Evolutionary conservation across 257 asterid genomes (phyloP), one percentile per base, ranked within the genome.

Genomic region (Ligustrum vulgare): DNA sequence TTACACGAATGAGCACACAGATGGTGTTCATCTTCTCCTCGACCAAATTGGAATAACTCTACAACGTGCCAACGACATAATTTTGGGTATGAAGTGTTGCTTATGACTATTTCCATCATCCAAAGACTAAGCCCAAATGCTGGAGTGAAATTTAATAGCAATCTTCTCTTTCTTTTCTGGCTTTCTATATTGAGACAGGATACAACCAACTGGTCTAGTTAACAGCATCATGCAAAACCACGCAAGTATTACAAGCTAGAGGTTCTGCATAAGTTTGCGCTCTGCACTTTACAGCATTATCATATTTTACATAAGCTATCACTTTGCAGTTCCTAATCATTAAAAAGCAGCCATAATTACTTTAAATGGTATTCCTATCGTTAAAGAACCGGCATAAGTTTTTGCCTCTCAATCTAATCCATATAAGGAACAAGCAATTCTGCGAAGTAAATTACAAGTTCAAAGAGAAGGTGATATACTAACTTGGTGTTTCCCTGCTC

Each of bases 401-500:
- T 56, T 56, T 18, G 64, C 31, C 31, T 56, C 64, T 56, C 64
- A 20, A 56, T 56, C 25, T 2, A 56, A 56, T n/a, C 64, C 15
- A 8, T 56, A 9, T 2, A 3, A 56, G 23, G 64, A 56, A 56
- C 15, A 20, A 20, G 32, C 32, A 56, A 56, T 2, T 34, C 8
- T 22, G 60, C 49, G 69, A 68, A 45, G 32, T 39, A 77, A 33
- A 36, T 71, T 51, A 54, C 31, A 78, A 72, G 41, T 67, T 47
- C 65, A 37, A 67, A 8, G 75, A 74, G 66, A 78, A 43, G 74
- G 66, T 67, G 80, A 33, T 41, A 47, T 13, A 80, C 81, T 72
- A 77, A 95, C 99, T 97, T 95, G 98, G 84, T 95, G 99, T 84
- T 86, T 95, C 60, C 99, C 99, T 63, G 99, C 99, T 85, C 86